Evolutionary conservation across 2,329 filamentous ascomycete species (phyloP).

Genomic region (Alternaria incomplexa): DNA sequence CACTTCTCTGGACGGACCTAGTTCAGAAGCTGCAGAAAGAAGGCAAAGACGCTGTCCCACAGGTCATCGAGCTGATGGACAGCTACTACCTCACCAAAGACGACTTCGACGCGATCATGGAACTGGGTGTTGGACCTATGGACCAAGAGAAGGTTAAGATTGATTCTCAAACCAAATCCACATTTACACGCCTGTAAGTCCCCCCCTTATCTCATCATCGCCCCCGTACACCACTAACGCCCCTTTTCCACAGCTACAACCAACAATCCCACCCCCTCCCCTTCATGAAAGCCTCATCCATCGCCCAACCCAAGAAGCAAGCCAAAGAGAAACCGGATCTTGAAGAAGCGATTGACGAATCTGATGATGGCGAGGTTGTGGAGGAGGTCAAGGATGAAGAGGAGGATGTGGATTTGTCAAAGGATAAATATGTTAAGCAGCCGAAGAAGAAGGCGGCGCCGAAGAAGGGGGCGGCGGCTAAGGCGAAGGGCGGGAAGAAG

Average conservation of each 20-base stretch:
- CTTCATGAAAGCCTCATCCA: slow-evolving; percentile 90
- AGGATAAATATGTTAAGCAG: slow-evolving; percentile 95
- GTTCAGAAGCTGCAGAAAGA: slow-evolving; percentile 75
- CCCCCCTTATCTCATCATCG: background rate
- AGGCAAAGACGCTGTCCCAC: slow-evolving; percentile 80
- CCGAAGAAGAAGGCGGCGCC: slow-evolving; percentile 74
- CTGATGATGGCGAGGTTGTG: slow-evolving; percentile 67
- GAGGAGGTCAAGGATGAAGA: slow-evolving; percentile 64
- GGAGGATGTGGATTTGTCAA: slow-evolving; percentile 82
- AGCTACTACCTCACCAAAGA: slow-evolving; percentile 94
- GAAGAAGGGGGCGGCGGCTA: slow-evolving; percentile 51
- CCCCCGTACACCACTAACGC: slow-evolving; percentile 9
- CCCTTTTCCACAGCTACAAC: slow-evolving; percentile 72
- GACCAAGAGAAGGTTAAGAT: slow-evolving; percentile 76
- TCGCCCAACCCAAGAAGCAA: slow-evolving; percentile 73
- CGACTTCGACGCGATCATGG: slow-evolving; percentile 90
- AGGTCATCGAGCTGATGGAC: slow-evolving; percentile 95
- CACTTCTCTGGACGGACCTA: slow-evolving; percentile 81
- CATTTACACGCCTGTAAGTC: slow-evolving; percentile 86
- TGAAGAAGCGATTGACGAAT: slow-evolving; percentile 94
- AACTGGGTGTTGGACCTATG: slow-evolving; percentile 88
- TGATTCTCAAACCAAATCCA: slow-evolving; percentile 82
- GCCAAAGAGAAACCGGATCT: slow-evolving; percentile 84
- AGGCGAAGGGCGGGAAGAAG: slow-evolving; percentile 54
- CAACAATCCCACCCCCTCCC: slow-evolving; percentile 83